phyloP scores from a whole-genome alignment of 2,329 filamentous ascomycete species.

The Diaporthe sp. region DNA sequence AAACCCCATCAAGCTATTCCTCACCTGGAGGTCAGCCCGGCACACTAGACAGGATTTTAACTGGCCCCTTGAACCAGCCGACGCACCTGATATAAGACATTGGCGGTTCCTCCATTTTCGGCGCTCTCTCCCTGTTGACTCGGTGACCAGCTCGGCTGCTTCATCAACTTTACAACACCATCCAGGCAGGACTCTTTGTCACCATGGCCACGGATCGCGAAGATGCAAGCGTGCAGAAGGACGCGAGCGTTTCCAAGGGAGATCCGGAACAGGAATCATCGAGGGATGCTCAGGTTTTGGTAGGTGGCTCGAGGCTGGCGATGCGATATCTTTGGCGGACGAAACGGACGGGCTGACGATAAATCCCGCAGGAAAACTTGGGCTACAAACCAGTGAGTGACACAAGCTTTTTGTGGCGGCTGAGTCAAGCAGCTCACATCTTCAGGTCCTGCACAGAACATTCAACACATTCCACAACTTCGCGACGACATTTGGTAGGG shows the following conservation, averaged over 20 bases:
- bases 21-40: background rate
- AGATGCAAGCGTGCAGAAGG: conserved; percentile 6
- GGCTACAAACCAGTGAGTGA: conserved; percentile 67
- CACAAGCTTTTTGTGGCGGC: conserved; percentile 37
- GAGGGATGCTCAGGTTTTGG: conserved; percentile 1
- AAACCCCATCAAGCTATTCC: conserved; percentile 1
- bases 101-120: background rate
- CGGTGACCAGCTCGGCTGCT: background rate
- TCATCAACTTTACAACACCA: background rate
- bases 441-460: conserved; percentile 68
- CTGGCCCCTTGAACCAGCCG: background rate
- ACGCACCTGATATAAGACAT: background rate
- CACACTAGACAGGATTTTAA: background rate
- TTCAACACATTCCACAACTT: conserved; percentile 72
- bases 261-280: conserved; percentile 14
- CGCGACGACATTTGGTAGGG: conserved; percentile 69
- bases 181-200: background rate
- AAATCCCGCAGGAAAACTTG: conserved; percentile 57
- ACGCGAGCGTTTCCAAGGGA: conserved; percentile 15
- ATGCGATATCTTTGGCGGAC: background rate
- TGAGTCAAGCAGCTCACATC: conserved; percentile 13
- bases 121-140: background rate
- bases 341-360: background rate
- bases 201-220: background rate
- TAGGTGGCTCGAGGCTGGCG: background rate